phyloP scores from a whole-genome alignment of 2,329 filamentous ascomycete species.

The Raffaelea albimanens region DNA sequence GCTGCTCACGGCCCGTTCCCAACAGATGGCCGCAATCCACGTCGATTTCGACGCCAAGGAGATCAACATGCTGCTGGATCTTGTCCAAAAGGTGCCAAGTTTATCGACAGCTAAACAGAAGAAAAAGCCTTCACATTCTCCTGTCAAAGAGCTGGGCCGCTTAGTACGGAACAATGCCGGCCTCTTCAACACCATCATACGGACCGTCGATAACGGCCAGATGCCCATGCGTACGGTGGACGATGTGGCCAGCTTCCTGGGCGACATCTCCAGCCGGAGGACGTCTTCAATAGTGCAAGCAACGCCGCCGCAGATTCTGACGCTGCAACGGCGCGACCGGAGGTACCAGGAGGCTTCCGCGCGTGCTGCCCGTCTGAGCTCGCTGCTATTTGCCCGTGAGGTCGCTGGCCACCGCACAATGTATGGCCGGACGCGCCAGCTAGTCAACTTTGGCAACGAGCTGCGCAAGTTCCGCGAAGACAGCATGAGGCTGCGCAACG shows the following conservation, averaged over 20 bases:
- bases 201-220: background rate
- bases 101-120: background rate
- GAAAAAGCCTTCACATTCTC: background rate
- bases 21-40: constrained; percentile 23
- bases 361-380: constrained; percentile 24
- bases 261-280: constrained; percentile 21
- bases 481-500: constrained; percentile 35
- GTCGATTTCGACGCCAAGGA: constrained; percentile 36
- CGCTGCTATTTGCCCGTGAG: constrained; percentile 39
- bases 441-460: constrained; percentile 34
- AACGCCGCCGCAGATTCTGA: constrained; percentile 17
- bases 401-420: constrained; percentile 29
- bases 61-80: constrained; percentile 11
- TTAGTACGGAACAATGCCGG: background rate
- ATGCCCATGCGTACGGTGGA: constrained; percentile 16
- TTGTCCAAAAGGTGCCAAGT: background rate
- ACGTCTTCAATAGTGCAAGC: constrained; percentile 7
- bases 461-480: constrained; percentile 41
- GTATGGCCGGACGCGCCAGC: constrained; percentile 24
- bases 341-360: constrained; percentile 14
- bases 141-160: background rate
- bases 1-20: background rate
- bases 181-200: background rate
- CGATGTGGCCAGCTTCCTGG: constrained; percentile 28
- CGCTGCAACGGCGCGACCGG: constrained; percentile 12